Base-by-base conservation (phyloP, 2,329 filamentous ascomycete genomes). In the Nemania serpens region DNA sequence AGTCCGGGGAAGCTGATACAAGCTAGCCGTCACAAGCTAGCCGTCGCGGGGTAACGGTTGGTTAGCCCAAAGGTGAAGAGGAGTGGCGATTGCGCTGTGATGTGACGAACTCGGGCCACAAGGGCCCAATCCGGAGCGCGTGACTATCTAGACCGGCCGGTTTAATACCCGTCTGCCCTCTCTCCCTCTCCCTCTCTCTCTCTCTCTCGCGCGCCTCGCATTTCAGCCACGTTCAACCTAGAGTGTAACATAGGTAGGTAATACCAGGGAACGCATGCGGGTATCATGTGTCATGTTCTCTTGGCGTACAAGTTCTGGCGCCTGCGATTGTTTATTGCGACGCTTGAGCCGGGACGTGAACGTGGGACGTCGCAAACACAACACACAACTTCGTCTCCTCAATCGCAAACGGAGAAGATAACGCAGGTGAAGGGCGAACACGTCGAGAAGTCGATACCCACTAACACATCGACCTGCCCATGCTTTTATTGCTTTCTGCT, bases 1-100 rank as follows among this genome's bases (percentile, higher is more conserved):
- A 55, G 42, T 55, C 51, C 42, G 52, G 37, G 36, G 11, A 43
- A 55, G 58, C 58, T 59, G 54, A 62, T 50, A 55, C 58, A 58
- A 63, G 58, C 54, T 29, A 29, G 25, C 25, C 25, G 25, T 29
- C 25, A 29, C 25, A 29, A 29, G 25, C 25, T 29, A 59, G 15
- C 33, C 50, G 22, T 49, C 61, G 58, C 50, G 54, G 58, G 50
- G 58, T 42, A 52, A 55, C 3, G 25, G 25, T 29, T 7, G 25
- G 17, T 1, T 20, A 18, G 15, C 9, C 13, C 5, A 42, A n/a
- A 47, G 34, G 52, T 42, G 39, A 50, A 13, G 15, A 42, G 25
- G 12, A 6, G 39, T 20, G 20, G 42, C 42, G 33, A 12, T 29
- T 37, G 22, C 37, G 48, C 20, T n/a, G 20, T 34, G 34, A 39